These are phyloP conservation scores for Calycina herbarum DNA, from an alignment of 2,329 filamentous ascomycete genomes.

Conservation along the genomic window DNA sequence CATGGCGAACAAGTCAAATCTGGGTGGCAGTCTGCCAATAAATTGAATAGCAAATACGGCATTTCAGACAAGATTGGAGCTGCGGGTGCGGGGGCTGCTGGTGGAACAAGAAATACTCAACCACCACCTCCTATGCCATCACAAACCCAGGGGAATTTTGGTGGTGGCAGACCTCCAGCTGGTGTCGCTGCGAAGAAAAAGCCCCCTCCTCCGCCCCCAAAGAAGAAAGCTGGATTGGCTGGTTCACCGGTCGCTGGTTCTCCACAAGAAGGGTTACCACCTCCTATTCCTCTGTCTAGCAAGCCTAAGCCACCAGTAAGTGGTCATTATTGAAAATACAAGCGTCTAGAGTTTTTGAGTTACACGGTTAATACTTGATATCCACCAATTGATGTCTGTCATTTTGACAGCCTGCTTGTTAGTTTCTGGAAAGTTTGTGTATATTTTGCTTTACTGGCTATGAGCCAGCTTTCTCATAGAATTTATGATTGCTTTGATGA, in stretches of 20 bases:
- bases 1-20: slow-evolving; percentile 59
- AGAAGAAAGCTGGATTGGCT: slow-evolving; percentile 30
- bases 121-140: slow-evolving; percentile 14
- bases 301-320: slow-evolving; percentile 39
- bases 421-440: no score
- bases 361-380: slow-evolving; percentile 3
- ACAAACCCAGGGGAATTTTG: not conserved
- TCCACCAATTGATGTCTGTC: not conserved
- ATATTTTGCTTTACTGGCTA: no score
- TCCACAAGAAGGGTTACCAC: slow-evolving; percentile 25
- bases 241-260: slow-evolving; percentile 15
- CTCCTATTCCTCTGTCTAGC: slow-evolving; percentile 34
- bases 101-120: slow-evolving; percentile 14
- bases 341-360: not conserved
- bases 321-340: slow-evolving; percentile 26
- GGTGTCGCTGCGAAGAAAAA: slow-evolving; percentile 35
- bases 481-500: no score
- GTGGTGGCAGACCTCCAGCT: slow-evolving; percentile 4
- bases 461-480: no score
- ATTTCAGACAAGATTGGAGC: slow-evolving; percentile 35
- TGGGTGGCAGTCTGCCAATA: slow-evolving; percentile 47
- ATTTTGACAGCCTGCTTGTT: no score
- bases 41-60: slow-evolving; percentile 37
- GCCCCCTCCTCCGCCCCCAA: slow-evolving; percentile 39
- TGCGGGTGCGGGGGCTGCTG: slow-evolving; percentile 26